Percentiles rank a stretch among this genome's conserved stretches.
phyloP scores from a whole-genome alignment of 1,284 basidiomycete species.

The Pterulicium gracile region DNA sequence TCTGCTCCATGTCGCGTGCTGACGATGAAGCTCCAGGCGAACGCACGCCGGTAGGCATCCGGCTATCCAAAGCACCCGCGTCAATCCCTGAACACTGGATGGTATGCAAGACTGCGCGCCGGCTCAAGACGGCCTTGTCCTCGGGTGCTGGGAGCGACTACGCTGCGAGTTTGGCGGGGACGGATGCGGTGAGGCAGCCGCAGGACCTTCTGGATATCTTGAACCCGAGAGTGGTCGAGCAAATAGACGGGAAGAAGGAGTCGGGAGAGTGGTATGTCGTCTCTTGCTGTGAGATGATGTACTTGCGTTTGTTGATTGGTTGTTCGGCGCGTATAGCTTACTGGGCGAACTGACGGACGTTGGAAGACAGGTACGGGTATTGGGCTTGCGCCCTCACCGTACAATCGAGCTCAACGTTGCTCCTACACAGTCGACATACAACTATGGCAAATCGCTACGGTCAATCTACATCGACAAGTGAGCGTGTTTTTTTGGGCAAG shows the following conservation, averaged over 20 bases:
- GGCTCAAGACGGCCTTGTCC: constrained; percentile 39
- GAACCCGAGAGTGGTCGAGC: constrained; percentile 41
- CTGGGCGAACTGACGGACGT: constrained; percentile 74
- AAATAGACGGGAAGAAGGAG: constrained; percentile 36
- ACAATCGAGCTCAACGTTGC: constrained; percentile 6
- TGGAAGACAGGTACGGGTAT: constrained; percentile 45
- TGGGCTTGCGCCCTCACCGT: constrained; percentile 2
- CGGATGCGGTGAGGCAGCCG: too few species aligned
- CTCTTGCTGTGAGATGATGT: constrained; percentile 1
- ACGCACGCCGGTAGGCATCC: constrained; percentile 58
- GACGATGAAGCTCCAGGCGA: too few species aligned
- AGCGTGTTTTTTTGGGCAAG: constrained; percentile 10
- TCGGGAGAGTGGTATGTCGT: constrained; percentile 53
- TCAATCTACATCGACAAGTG: constrained; percentile 64
- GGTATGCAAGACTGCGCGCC: constrained; percentile 49
- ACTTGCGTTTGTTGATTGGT: not conserved
- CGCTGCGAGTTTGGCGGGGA: constrained; percentile 11
- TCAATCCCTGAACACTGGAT: constrained; percentile 62
- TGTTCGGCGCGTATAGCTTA: constrained; percentile 30
- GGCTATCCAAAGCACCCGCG: constrained; percentile 49
- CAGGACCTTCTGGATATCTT: constrained; percentile 13
- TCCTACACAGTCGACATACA: constrained; percentile 47
- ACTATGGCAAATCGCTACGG: constrained; percentile 51
- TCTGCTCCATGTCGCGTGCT: too few species aligned
- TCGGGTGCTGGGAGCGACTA: constrained; percentile 16